These are phyloP conservation scores for Dendrobium nobile DNA, from an alignment of 106 monocot genomes.

Conservation along the genomic window DNA sequence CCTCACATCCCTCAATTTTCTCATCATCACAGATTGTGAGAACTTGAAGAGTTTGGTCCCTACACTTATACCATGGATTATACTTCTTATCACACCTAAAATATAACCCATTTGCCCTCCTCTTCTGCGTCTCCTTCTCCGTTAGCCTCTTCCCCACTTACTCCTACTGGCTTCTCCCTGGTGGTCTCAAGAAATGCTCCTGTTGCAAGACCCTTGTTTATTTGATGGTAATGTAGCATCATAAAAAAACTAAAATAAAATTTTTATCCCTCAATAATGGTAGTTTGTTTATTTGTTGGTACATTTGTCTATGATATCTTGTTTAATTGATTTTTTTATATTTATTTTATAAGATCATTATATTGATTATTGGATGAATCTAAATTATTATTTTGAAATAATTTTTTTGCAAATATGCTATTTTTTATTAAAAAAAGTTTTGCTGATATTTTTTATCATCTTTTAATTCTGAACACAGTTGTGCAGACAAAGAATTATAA, in stretches of 20 bases:
- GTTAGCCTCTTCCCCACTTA: too few relatives aligned
- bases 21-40: too few relatives aligned
- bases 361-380: neutral
- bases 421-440: neutral
- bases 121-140: too few relatives aligned
- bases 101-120: too few relatives aligned
- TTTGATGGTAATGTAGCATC: neutral
- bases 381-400: neutral
- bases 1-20: too few relatives aligned
- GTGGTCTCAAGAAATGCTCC: too few relatives aligned
- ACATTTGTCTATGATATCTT: neutral
- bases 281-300: neutral
- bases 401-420: neutral
- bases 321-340: neutral
- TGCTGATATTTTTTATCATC: neutral
- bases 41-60: too few relatives aligned
- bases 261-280: neutral
- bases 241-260: neutral
- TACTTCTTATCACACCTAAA: too few relatives aligned
- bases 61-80: too few relatives aligned
- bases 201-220: too few relatives aligned
- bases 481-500: slow-evolving; percentile 93
- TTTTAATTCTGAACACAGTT: slow-evolving; percentile 46
- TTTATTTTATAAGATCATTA: neutral
- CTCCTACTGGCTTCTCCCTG: too few relatives aligned